Evolutionary conservation across 192 early-diverging fungal genomes (phyloP).

Genomic region (Backusella westeae): DNA sequence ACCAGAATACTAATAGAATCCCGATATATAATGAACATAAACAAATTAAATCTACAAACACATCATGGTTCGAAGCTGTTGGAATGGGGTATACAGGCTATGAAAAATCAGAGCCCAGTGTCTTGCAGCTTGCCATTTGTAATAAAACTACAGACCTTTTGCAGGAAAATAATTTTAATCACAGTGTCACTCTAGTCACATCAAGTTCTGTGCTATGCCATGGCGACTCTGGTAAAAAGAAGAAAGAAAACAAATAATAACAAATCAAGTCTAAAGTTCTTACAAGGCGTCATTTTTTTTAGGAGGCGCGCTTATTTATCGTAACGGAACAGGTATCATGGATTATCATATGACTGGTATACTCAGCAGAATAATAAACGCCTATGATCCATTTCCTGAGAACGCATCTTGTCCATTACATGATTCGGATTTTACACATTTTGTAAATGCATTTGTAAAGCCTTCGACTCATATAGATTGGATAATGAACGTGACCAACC

Average conservation of each 20-base stretch:
- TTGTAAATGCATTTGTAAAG: slow-evolving; percentile 6
- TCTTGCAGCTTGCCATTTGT: slow-evolving; percentile 4
- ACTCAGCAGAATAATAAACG: slow-evolving; percentile 16
- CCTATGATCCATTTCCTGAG: slow-evolving; percentile 13
- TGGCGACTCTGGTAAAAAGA: slow-evolving; percentile 18
- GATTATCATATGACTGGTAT: slow-evolving; percentile 1
- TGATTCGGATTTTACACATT: not conserved
- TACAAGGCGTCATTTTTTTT: not conserved
- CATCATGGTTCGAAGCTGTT: slow-evolving; percentile 3
- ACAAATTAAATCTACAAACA: not conserved
- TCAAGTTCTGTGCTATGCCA: slow-evolving; percentile 9
- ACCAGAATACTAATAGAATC: not conserved
- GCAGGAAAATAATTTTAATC: not conserved
- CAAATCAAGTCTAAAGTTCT: not conserved
- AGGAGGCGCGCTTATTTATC: slow-evolving; percentile 13
- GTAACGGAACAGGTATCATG: not conserved
- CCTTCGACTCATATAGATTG: slow-evolving; percentile 4
- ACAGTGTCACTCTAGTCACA: not conserved
- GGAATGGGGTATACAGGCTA: slow-evolving; percentile 15
- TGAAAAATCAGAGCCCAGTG: not conserved
- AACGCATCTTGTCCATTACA: slow-evolving; percentile 8
- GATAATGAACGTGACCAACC: slow-evolving; percentile 8
- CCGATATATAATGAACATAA: not conserved
- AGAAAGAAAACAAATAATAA: not conserved
- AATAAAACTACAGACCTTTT: not conserved